Conservation (phyloP, 2,329 filamentous ascomycete species). For the Nigrospora osmanthi region DNA sequence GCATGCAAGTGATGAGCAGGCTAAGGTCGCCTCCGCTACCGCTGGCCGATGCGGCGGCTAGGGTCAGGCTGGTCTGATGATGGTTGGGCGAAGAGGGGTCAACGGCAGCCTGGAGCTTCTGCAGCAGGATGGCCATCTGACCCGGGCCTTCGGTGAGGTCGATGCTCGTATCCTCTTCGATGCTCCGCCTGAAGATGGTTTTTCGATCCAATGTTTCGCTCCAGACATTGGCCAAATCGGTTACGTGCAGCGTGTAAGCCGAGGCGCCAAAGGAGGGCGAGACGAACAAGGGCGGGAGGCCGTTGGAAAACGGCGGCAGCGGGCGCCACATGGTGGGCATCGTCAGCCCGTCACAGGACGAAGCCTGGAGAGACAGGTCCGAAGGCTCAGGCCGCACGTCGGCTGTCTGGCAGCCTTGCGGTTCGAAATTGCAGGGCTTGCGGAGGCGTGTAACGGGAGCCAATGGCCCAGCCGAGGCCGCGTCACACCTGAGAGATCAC, state of each 20-base stretch:
- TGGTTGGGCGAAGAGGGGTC: slow-evolving; percentile 37
- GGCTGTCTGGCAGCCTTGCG: too few relatives aligned
- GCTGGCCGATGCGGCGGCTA: slow-evolving; percentile 26
- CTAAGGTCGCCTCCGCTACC: slow-evolving; percentile 33
- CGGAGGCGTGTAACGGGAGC: not conserved
- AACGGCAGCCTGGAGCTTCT: slow-evolving; percentile 49
- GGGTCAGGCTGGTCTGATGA: slow-evolving; percentile 33
- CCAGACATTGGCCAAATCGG: slow-evolving; percentile 71
- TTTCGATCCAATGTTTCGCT: slow-evolving; percentile 52
- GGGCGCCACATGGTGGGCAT: slow-evolving; percentile 33
- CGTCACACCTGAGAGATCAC: too few relatives aligned
- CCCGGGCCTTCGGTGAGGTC: slow-evolving; percentile 58
- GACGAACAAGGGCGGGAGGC: slow-evolving; percentile 54
- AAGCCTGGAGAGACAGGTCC: not conserved
- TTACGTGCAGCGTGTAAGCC: slow-evolving; percentile 59
- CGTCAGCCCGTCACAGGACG: slow-evolving; percentile 8
- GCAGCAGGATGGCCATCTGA: slow-evolving; percentile 60
- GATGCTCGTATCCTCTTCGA: slow-evolving; percentile 59
- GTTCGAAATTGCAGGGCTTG: not conserved
- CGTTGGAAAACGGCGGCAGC: slow-evolving; percentile 31
- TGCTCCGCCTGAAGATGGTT: slow-evolving; percentile 55
- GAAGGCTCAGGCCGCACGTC: too few relatives aligned
- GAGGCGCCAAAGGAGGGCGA: slow-evolving; percentile 46
- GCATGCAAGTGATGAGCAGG: slow-evolving; percentile 48
- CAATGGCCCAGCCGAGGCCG: too few relatives aligned